phyloP scores from a whole-genome alignment of 306 rosid species.

The Rubus parviflorus region DNA sequence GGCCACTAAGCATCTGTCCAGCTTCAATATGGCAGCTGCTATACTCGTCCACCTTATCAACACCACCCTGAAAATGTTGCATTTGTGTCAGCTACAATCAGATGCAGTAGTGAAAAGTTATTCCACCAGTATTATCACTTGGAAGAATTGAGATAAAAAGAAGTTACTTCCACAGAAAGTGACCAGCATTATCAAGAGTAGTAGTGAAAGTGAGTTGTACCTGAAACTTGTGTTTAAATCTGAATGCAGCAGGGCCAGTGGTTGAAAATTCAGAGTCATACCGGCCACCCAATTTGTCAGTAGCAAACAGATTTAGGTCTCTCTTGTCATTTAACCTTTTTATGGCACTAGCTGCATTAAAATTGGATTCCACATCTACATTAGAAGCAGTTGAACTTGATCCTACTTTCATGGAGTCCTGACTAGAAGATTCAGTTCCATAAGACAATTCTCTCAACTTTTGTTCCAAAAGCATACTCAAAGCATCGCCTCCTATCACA shows the following conservation, averaged over 20 bases:
- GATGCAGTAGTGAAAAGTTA: conserved; percentile 20
- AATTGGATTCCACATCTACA: conserved; percentile 31
- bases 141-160: neutral
- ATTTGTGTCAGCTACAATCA: conserved; percentile 19
- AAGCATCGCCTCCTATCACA: conserved; percentile 73
- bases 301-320: conserved; percentile 37
- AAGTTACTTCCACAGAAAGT: neutral
- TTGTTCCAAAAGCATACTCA: conserved; percentile 85
- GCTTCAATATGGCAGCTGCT: conserved; percentile 39
- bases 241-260: conserved; percentile 42
- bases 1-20: conserved; percentile 34
- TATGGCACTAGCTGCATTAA: conserved; percentile 29
- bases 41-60: conserved; percentile 40
- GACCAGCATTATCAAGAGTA: neutral
- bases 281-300: conserved; percentile 29
- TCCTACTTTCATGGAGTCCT: conserved; percentile 40
- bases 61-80: conserved; percentile 44
- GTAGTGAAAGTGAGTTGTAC: conserved; percentile 40
- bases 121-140: neutral
- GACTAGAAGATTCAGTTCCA: conserved; percentile 45
- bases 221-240: conserved; percentile 53
- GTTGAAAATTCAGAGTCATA: conserved; percentile 49
- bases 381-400: conserved; percentile 44
- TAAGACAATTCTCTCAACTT: conserved; percentile 70
- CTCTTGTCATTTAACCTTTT: conserved; percentile 42